phyloP scores from a whole-genome alignment of 768 basidiomycete genomes.

The Phylloporus arenicola region DNA sequence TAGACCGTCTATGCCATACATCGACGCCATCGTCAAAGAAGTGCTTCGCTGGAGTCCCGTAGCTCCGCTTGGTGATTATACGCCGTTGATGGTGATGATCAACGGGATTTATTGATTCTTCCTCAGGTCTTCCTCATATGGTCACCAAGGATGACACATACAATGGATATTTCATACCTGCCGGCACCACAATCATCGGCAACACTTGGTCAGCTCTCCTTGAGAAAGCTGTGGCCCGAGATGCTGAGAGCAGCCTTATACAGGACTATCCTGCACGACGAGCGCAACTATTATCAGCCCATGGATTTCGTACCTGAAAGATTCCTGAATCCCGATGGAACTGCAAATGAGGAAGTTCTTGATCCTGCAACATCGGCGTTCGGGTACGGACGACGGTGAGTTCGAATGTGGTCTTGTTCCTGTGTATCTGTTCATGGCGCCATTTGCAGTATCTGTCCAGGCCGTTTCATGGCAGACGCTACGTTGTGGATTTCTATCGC shows the following conservation, averaged over 20 bases:
- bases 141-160: slow-evolving; percentile 30
- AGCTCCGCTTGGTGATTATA: slow-evolving; percentile 29
- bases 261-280: slow-evolving; percentile 38
- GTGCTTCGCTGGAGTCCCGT: slow-evolving; percentile 31
- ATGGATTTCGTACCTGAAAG: slow-evolving; percentile 35
- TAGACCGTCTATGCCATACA: slow-evolving; percentile 22
- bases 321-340: slow-evolving; percentile 35
- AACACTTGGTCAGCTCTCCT: slow-evolving; percentile 48
- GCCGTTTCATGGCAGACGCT: slow-evolving; percentile 39
- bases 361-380: slow-evolving; percentile 30
- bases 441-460: slow-evolving; percentile 36
- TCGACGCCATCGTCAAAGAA: slow-evolving; percentile 28
- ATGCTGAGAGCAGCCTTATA: slow-evolving; percentile 4
- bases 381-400: slow-evolving; percentile 34
- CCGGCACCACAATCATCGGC: slow-evolving; percentile 47
- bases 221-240: background rate
- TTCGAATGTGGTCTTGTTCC: background rate
- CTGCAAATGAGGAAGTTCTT: slow-evolving; percentile 26
- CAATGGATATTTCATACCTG: slow-evolving; percentile 30
- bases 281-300: slow-evolving; percentile 30
- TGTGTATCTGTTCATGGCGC: background rate
- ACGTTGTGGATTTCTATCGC: slow-evolving; percentile 34
- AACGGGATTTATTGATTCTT: slow-evolving; percentile 8
- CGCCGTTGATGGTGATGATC: slow-evolving; percentile 7
- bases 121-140: slow-evolving; percentile 29